Conservation (phyloP, 2,329 filamentous ascomycete genomes). For the Xylariaceae sp. region DNA sequence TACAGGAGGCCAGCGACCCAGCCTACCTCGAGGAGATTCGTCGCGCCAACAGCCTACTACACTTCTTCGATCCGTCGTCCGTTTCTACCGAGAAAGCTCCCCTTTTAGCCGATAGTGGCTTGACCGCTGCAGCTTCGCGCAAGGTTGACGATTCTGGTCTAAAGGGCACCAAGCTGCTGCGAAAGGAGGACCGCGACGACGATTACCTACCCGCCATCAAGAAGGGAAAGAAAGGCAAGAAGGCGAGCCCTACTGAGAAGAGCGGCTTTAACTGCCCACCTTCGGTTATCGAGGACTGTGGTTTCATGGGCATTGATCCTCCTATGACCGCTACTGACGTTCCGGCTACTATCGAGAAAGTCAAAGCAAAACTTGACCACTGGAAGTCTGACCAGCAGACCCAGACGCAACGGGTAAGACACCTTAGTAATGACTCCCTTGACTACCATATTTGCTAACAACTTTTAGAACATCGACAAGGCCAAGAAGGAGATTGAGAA, state of each 20-base stretch:
- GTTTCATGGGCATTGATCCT: conserved; percentile 83
- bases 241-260: conserved; percentile 62
- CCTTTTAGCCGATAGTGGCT: conserved; percentile 70
- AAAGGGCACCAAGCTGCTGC: conserved; percentile 82
- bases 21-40: conserved; percentile 94
- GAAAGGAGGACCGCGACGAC: conserved; percentile 88
- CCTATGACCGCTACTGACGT: conserved; percentile 88
- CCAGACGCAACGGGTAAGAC: conserved; percentile 87
- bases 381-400: conserved; percentile 91
- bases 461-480: conserved; percentile 86
- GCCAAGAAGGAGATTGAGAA: conserved; percentile 94
- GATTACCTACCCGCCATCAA: conserved; percentile 82
- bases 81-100: conserved; percentile 69
- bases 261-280: conserved; percentile 81
- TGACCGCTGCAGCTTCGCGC: conserved; percentile 79
- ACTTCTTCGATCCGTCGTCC: conserved; percentile 84
- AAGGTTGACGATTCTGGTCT: conserved; percentile 84
- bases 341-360: conserved; percentile 80
- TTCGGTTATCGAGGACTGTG: conserved; percentile 89
- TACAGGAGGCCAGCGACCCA: conserved; percentile 81
- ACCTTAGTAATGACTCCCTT: neutral
- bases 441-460: conserved; percentile 40
- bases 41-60: conserved; percentile 83
- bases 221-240: conserved; percentile 88
- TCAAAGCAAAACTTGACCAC: conserved; percentile 87